Base-by-base conservation (phyloP, 2,329 filamentous ascomycete species). In the Aspergillus sp. region DNA sequence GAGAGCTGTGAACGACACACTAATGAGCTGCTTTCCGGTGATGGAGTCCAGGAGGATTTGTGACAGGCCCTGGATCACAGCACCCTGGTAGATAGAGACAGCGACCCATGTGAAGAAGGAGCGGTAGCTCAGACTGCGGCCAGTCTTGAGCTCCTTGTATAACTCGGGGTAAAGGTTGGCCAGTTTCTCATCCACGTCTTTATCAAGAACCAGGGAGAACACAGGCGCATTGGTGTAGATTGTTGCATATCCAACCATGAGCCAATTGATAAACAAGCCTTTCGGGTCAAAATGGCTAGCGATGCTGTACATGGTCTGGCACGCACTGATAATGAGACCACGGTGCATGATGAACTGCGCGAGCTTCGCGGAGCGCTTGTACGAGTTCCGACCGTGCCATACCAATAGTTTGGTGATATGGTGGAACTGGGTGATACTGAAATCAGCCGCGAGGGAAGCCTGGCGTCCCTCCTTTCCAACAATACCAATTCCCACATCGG, bases 301-400 rank as follows among this genome's bases (percentile, higher is more conserved):
- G 61, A 98, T 96, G 72, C 90, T 96, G 80, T 93, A 99, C 83
- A 99, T 92, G 0, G 95, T 98, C 78, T 99, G 95, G 68, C 93
- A 97, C 27, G 98, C 92, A 54, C 86, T 89, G 69, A 99, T 96
- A 69, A 99, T 96, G 45, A 99, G 80, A 51, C 95, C 95, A 68
- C 95, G 89, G 72, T 99, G 96, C 68, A 99, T 99, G 68, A 99
- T 93, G 75, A 99, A 99, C 73, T 98, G 96, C 0, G 91, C 92
- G 22, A 99, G 84, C 77, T 99, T 99, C 27, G 95, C 95, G 58
- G 87, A 91, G 46, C 96, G 86, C 76, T 98, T 98, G 81, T 99
- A 99, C 66, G 89, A 93, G 77, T 99, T 99, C 33, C 96, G 87
- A 1, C 95, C 95, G 72, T 99, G 96, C 95, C 96, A 99, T 39